phyloP scores from a whole-genome alignment of 2,329 filamentous ascomycete genomes.

The Sphaerulina musiva region DNA sequence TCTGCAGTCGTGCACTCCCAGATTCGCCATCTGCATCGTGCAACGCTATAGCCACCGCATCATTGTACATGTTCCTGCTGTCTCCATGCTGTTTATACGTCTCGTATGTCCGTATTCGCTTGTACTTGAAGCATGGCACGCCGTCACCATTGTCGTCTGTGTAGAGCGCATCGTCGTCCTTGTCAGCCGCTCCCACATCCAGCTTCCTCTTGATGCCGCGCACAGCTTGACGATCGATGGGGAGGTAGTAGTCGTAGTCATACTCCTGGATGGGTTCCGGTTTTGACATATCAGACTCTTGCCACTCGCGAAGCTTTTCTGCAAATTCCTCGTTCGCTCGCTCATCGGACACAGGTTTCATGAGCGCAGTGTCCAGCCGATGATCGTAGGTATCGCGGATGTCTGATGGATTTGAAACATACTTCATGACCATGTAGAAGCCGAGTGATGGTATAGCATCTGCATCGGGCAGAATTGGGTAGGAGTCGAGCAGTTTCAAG shows the following conservation, averaged over 20 bases:
- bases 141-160: slow-evolving; percentile 36
- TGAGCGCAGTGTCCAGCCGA: slow-evolving; percentile 53
- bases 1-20: slow-evolving; percentile 35
- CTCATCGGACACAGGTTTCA: slow-evolving; percentile 46
- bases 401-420: slow-evolving; percentile 53
- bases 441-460: slow-evolving; percentile 54
- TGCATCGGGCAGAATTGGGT: slow-evolving; percentile 56
- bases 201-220: slow-evolving; percentile 52
- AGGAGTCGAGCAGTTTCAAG: slow-evolving; percentile 53
- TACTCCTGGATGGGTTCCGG: slow-evolving; percentile 50
- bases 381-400: slow-evolving; percentile 48
- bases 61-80: slow-evolving; percentile 48
- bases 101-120: slow-evolving; percentile 55
- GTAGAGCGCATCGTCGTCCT: slow-evolving; percentile 49
- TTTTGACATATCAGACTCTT: slow-evolving; percentile 45
- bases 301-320: slow-evolving; percentile 42
- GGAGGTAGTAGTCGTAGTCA: slow-evolving; percentile 56
- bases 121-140: slow-evolving; percentile 47
- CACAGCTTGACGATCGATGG: slow-evolving; percentile 44
- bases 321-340: slow-evolving; percentile 47
- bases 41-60: slow-evolving; percentile 52
- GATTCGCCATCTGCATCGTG: slow-evolving; percentile 44
- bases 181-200: slow-evolving; percentile 47
- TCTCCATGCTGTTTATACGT: slow-evolving; percentile 50
- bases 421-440: slow-evolving; percentile 56